phyloP scores from a whole-genome alignment of 306 rosid species.

The Prinsepia uniflora region DNA sequence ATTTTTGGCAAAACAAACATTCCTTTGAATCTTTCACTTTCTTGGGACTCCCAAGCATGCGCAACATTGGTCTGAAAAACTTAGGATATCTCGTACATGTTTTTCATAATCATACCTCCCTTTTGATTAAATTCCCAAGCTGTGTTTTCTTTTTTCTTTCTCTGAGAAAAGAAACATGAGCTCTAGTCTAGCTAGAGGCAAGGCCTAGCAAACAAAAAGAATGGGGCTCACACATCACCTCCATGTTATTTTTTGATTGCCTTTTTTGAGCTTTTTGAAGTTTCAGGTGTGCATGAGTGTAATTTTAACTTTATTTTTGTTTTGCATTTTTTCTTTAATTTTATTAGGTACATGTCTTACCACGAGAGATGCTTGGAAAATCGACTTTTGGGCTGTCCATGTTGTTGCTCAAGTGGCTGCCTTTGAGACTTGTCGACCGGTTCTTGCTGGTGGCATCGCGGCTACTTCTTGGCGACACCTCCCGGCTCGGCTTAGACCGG shows the following conservation, averaged over 20 bases:
- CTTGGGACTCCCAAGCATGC: conserved; percentile 66
- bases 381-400: conserved; percentile 99
- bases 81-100: conserved; percentile 23
- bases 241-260: conserved; percentile 16
- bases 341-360: conserved; percentile 87
- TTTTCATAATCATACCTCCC: background rate
- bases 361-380: conserved; percentile 97
- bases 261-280: conserved; percentile 18
- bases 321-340: conserved; percentile 5
- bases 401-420: conserved; percentile 97
- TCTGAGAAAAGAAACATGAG: conserved; percentile 1
- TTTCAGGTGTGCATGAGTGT: background rate
- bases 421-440: conserved; percentile 66
- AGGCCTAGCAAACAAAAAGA: conserved; percentile 1
- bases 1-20: conserved; percentile 21
- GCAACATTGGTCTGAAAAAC: conserved; percentile 39
- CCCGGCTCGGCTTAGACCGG: conserved; percentile 74
- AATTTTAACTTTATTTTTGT: conserved; percentile 12
- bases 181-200: conserved; percentile 14
- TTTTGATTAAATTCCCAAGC: background rate
- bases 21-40: conserved; percentile 40
- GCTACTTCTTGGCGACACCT: conserved; percentile 80
- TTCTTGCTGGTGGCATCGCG: conserved; percentile 63
- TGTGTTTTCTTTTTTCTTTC: background rate
- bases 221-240: conserved; percentile 32